Evolutionary conservation across 331 rosid species (phyloP).

Genomic region (Quercus phellos): DNA sequence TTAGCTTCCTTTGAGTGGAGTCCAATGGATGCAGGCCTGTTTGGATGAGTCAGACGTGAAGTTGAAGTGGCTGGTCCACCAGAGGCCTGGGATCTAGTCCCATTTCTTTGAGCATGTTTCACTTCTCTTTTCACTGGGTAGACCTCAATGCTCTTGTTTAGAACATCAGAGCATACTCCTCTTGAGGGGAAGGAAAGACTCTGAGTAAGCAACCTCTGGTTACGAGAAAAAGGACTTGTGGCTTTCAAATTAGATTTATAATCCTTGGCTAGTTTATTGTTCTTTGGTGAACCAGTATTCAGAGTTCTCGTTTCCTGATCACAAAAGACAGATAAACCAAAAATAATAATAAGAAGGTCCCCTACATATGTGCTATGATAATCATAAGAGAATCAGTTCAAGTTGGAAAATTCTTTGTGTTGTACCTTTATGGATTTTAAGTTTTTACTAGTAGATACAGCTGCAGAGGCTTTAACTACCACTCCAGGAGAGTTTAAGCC

Average conservation of each 20-base stretch:
- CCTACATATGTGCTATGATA: not conserved
- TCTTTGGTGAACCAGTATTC: conserved; percentile 45
- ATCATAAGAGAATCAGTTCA: not conserved
- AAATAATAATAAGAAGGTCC: not conserved
- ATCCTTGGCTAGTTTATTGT: conserved; percentile 50
- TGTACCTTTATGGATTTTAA: conserved; percentile 54
- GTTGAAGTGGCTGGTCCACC: conserved; percentile 23
- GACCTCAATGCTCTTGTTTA: conserved; percentile 65
- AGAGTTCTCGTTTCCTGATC: conserved; percentile 45
- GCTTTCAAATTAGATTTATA: conserved; percentile 41
- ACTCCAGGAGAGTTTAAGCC: conserved; percentile 33
- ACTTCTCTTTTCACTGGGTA: conserved; percentile 33
- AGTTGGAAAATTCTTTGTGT: conserved; percentile 8
- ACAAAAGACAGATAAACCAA: not conserved
- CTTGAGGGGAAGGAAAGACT: conserved; percentile 73
- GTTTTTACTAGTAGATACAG: conserved; percentile 41
- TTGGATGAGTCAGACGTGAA: conserved; percentile 25
- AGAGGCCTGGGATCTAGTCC: conserved; percentile 37
- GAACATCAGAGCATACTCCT: conserved; percentile 39
- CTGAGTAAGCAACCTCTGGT: conserved; percentile 54
- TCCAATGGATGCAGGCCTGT: conserved; percentile 39
- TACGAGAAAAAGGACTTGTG: conserved; percentile 33
- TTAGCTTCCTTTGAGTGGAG: conserved; percentile 45
- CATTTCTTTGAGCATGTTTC: conserved; percentile 37
- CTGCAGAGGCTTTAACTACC: conserved; percentile 39